A percentile compares a stretch with the other conserved stretches of the same genome.
Evolutionary conservation across 441 rosid genomes (phyloP).

Genomic region (Populus hybrid): DNA sequence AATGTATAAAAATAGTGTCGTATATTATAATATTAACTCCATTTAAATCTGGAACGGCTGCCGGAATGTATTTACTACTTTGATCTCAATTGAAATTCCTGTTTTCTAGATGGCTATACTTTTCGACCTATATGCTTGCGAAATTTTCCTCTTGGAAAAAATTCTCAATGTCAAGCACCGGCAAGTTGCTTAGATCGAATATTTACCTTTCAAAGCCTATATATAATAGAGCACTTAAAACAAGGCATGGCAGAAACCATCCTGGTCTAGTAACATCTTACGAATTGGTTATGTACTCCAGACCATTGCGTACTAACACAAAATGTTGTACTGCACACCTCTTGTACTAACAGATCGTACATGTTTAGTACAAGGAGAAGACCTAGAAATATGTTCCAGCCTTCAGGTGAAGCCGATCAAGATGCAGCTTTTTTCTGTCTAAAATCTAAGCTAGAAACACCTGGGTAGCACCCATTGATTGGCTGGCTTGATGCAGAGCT

Average conservation of each 20-base stretch:
- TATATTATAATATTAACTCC: too few species aligned
- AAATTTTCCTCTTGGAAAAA: too few species aligned
- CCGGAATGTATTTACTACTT: too few species aligned
- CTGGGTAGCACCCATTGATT: neutral
- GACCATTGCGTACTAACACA: neutral
- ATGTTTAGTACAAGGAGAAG: neutral
- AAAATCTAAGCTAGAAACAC: neutral
- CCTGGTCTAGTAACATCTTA: neutral
- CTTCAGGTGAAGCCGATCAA: neutral
- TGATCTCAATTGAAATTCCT: too few species aligned
- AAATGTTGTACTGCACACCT: neutral
- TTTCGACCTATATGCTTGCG: too few species aligned
- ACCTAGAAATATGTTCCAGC: neutral
- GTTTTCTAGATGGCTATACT: too few species aligned
- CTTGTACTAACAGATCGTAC: neutral
- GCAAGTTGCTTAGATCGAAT: too few species aligned
- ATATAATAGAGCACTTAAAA: too few species aligned
- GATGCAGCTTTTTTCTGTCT: neutral
- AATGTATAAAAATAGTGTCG: too few species aligned
- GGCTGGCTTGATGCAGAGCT: neutral
- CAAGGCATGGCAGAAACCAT: neutral
- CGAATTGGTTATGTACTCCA: neutral
- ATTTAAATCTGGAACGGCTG: too few species aligned
- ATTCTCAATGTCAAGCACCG: too few species aligned
- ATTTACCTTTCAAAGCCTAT: too few species aligned